Percentiles rank a stretch among this genome's conserved stretches.
phyloP scores from a whole-genome alignment of 139 green algal species.

The Haematococcus lacustris region DNA sequence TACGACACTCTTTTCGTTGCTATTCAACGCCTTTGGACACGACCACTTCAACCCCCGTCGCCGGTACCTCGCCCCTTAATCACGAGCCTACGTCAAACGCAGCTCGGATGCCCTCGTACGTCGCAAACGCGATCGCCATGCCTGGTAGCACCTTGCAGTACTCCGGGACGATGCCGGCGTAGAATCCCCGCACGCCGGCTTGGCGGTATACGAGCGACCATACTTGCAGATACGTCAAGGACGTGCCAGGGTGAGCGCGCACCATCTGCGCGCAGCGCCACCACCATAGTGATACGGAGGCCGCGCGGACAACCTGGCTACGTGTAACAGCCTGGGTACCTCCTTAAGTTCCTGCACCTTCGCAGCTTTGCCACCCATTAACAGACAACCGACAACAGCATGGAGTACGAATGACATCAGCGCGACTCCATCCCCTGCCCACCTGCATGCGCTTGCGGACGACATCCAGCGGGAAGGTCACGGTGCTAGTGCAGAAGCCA shows the following conservation, averaged over 20 bases:
- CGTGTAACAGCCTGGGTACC: background rate
- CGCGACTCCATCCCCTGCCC: background rate
- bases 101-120: conserved; percentile 56
- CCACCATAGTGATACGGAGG: background rate
- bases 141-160: conserved; percentile 88
- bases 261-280: background rate
- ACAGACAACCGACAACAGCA: background rate
- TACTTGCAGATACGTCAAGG: background rate
- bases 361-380: background rate
- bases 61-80: too few relatives aligned
- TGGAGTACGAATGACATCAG: background rate
- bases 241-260: background rate
- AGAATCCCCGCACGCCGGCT: conserved; percentile 60
- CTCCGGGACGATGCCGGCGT: conserved; percentile 78
- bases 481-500: conserved; percentile 70
- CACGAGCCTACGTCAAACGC: background rate
- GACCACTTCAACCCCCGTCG: too few relatives aligned
- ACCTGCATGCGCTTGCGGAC: conserved; percentile 80
- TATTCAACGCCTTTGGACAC: too few relatives aligned
- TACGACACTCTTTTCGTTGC: too few relatives aligned
- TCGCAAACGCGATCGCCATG: conserved; percentile 83
- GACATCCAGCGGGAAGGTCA: conserved; percentile 85
- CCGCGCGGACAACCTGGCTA: background rate
- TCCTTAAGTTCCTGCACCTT: background rate
- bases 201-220: background rate